phyloP scores from a whole-genome alignment of 2,329 filamentous ascomycete species.

The Pestalotiopsis fici region DNA sequence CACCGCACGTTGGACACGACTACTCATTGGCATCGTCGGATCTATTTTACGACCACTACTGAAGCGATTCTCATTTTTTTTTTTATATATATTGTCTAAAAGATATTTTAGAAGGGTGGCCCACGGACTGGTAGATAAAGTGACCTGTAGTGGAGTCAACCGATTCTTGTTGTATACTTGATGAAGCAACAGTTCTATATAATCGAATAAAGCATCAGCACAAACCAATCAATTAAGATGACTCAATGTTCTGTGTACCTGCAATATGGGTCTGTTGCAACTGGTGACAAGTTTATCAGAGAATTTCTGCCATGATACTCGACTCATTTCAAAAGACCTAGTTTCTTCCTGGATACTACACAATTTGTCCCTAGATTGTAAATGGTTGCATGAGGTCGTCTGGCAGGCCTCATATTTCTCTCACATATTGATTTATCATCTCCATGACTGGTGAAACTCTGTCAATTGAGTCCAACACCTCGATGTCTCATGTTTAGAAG shows the following conservation, averaged over 20 bases:
- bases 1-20: constrained; percentile 9
- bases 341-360: no score
- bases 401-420: no score
- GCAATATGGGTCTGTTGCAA: no score
- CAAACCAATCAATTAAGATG: not conserved
- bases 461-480: no score
- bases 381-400: no score
- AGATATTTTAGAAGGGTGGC: not conserved
- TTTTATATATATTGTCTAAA: not conserved
- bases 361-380: no score
- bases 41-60: not conserved
- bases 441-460: no score
- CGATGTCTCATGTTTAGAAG: no score
- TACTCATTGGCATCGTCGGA: constrained; percentile 5
- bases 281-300: no score
- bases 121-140: not conserved
- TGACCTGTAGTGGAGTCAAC: not conserved
- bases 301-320: no score
- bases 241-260: not conserved
- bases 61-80: not conserved
- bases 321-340: no score
- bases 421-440: no score
- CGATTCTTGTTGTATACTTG: constrained; percentile 7
- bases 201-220: not conserved
- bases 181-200: not conserved